A percentile compares a stretch with the other conserved stretches of the same genome.
Evolutionary conservation across 371 early-diverging fungal species (phyloP).

Genomic region (Apophysomyces variabilis): DNA sequence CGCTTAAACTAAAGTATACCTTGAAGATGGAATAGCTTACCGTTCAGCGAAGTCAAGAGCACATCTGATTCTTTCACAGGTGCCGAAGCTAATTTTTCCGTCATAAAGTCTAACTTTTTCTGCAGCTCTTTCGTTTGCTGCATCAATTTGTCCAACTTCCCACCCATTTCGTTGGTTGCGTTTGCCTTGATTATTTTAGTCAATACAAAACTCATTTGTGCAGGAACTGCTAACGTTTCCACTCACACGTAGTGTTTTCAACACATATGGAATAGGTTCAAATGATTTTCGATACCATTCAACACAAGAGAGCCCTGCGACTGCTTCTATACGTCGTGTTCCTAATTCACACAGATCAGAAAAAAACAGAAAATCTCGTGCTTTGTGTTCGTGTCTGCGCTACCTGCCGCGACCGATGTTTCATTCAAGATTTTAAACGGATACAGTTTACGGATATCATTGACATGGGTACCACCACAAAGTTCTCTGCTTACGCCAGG

Average conservation of each 20-base stretch:
- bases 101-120: constrained; percentile 39
- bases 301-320: constrained; percentile 64
- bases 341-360: constrained; percentile 33
- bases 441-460: constrained; percentile 58
- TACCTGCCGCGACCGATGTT: constrained; percentile 74
- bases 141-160: constrained; percentile 43
- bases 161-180: constrained; percentile 39
- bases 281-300: constrained; percentile 57
- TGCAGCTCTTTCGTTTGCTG: constrained; percentile 47
- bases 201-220: neutral
- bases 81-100: constrained; percentile 47
- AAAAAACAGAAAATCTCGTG: neutral
- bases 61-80: constrained; percentile 16
- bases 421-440: constrained; percentile 76
- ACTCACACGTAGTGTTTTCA: constrained; percentile 46
- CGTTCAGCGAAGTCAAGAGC: constrained; percentile 22
- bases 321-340: constrained; percentile 80
- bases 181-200: constrained; percentile 31
- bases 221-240: neutral
- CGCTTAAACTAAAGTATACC: constrained; percentile 1
- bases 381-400: neutral
- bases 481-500: constrained; percentile 70
- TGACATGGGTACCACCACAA: constrained; percentile 82
- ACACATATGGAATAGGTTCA: constrained; percentile 47
- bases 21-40: neutral